Percentiles rank a stretch among this genome's conserved stretches.
Conservation (phyloP, 805 yeast genomes). For the Saitoella complicata region DNA sequence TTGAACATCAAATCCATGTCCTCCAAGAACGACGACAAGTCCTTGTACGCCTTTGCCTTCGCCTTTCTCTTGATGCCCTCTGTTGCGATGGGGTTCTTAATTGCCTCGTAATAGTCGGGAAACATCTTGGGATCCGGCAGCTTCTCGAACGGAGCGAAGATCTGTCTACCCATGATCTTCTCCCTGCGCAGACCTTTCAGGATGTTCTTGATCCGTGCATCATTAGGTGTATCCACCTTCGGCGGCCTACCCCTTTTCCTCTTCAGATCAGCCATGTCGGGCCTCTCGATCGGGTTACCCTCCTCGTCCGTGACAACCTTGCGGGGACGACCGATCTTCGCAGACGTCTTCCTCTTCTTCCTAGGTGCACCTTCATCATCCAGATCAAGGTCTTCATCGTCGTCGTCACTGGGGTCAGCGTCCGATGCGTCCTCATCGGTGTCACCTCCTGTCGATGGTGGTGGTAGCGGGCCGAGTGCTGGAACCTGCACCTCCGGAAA, state of each 20-base stretch:
- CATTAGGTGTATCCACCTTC: slow-evolving; percentile 77
- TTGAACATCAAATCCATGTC: slow-evolving; percentile 63
- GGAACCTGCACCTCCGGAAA: too few relatives aligned
- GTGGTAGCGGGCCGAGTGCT: too few relatives aligned
- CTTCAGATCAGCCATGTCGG: neutral
- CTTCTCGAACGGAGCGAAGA: slow-evolving; percentile 48
- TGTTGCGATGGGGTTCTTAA: slow-evolving; percentile 27
- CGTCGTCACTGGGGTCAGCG: slow-evolving; percentile 9
- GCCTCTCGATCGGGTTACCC: too few relatives aligned
- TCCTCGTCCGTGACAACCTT: slow-evolving; percentile 5
- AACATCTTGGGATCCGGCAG: slow-evolving; percentile 51
- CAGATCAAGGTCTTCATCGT: slow-evolving; percentile 7
- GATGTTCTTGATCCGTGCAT: slow-evolving; percentile 77
- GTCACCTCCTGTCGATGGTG: neutral
- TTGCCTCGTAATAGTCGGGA: slow-evolving; percentile 33
- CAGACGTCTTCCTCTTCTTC: slow-evolving; percentile 1
- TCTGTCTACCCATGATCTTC: slow-evolving; percentile 13
- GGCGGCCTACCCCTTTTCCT: slow-evolving; percentile 79
- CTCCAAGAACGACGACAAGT: slow-evolving; percentile 56
- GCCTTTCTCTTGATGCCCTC: slow-evolving; percentile 54
- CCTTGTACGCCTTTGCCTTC: slow-evolving; percentile 65
- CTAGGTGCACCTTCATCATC: slow-evolving; percentile 4
- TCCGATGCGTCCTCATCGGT: neutral
- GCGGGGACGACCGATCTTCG: neutral
- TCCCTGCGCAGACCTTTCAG: slow-evolving; percentile 54